phyloP scores from a whole-genome alignment of 305 asterid species.

The Fraxinus albicans region DNA sequence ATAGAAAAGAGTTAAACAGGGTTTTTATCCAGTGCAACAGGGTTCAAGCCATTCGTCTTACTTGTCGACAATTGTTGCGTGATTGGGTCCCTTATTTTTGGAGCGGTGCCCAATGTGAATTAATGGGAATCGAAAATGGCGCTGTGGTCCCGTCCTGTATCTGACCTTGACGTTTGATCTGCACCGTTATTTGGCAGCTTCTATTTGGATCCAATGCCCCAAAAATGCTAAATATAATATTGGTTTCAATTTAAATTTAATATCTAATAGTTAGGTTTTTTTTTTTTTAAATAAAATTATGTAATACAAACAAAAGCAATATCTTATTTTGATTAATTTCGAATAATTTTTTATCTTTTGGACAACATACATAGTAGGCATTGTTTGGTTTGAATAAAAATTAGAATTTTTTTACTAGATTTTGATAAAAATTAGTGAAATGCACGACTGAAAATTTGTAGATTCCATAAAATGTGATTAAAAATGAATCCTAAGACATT shows the following conservation, averaged over 20 bases:
- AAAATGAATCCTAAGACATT: too few relatives aligned
- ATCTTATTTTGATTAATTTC: neutral
- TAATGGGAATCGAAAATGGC: neutral
- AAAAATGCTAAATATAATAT: neutral
- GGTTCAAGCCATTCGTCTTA: constrained; percentile 15
- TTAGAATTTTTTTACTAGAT: too few relatives aligned
- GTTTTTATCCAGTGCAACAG: neutral
- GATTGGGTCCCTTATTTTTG: constrained; percentile 11
- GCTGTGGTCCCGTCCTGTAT: neutral
- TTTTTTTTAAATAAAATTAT: neutral
- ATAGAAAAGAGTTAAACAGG: neutral
- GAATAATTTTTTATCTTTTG: neutral
- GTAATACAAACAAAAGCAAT: neutral
- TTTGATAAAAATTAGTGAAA: neutral
- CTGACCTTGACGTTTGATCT: constrained; percentile 11
- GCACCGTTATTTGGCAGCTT: constrained; percentile 11
- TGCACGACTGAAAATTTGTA: neutral
- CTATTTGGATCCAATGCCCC: neutral
- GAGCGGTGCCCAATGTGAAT: neutral
- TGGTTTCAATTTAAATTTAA: neutral
- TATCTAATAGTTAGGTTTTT: neutral
- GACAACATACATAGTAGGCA: neutral
- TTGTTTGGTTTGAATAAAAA: neutral
- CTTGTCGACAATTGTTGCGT: constrained; percentile 21
- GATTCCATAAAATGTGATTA: too few relatives aligned